Evolutionary conservation across 331 rosid species (phyloP).

Genomic region (Pyrus hybrid): DNA sequence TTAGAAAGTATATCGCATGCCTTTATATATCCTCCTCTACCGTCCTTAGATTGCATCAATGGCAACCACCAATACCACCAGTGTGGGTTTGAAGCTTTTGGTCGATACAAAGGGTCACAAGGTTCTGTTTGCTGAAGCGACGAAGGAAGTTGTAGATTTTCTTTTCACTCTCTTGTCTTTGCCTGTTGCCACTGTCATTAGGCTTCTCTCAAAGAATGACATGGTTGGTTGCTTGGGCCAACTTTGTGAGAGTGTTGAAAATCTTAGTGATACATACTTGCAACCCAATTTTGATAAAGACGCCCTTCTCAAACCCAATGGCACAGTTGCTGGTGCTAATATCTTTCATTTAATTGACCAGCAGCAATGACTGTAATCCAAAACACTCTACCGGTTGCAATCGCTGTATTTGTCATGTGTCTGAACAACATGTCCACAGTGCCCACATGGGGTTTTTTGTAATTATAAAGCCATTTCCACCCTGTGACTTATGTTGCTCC

Average conservation of each 20-base stretch:
- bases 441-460: too few relatives aligned
- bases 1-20: too few relatives aligned
- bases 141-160: too few relatives aligned
- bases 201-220: not conserved
- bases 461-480: too few relatives aligned
- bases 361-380: too few relatives aligned
- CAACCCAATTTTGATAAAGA: not conserved
- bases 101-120: not conserved
- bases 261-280: not conserved
- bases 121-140: too few relatives aligned
- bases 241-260: constrained; percentile 3
- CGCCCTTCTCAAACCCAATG: constrained; percentile 7
- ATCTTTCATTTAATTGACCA: not conserved
- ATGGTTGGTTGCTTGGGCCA: not conserved
- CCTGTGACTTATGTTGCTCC: too few relatives aligned
- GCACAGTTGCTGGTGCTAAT: not conserved
- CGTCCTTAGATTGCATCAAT: too few relatives aligned
- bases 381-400: fast-evolving
- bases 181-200: not conserved
- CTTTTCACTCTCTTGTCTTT: not conserved
- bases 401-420: not conserved
- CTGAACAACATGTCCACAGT: too few relatives aligned
- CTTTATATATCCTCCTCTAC: too few relatives aligned
- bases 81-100: constrained; percentile 17
- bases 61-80: not conserved